Base-by-base conservation (phyloP, 2,329 filamentous ascomycete species). In the Lecanicillium sp. region DNA sequence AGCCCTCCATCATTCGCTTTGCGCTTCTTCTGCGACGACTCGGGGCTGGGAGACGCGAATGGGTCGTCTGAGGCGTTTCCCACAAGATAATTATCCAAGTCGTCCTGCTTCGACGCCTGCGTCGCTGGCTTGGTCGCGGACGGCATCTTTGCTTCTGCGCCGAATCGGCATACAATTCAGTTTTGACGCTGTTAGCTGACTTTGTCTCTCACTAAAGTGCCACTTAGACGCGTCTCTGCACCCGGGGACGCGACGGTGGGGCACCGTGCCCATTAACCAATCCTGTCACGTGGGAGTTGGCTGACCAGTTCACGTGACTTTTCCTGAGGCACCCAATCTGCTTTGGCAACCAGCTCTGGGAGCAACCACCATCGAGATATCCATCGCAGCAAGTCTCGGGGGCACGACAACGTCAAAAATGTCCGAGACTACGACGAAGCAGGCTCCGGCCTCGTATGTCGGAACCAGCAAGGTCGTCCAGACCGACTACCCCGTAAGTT, bases 401-500 rank as follows among this genome's bases (percentile, higher is more conserved):
- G 51, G 51, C 48, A 45, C 51, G 45, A 44, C 41, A 53, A 42
- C 46, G 36, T 11, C 38, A 50, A 61, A 44, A 51, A 64, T 64
- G 61, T 58, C 58, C 46, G 58, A 63, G 43, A 59, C 49, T 45
- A 51, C 53, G 52, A 60, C 54, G 44, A 63, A 62, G 51, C 58
- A 60, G 52, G 46, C 53, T 38, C 47, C 48, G 29, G 43, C 55
- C 43, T 56, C 61, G 37, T 64, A 53, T 45, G 52, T 58, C 41
- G 61, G 59, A 42, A 54, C 59, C 42, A 81, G 83, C 59, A 94
- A 92, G 77, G 74, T 79, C 58, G 68, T 88, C 52, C 73, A 81
- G 60, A 85, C 85, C 53, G 82, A 92, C 44, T 96, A 85, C 62
- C 90, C 90, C 43, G 92, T 96, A 70, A 56, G 85, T 70, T 40